Percentiles rank a stretch among this genome's conserved stretches.
Conservation (phyloP, 2,329 filamentous ascomycete species). For the Diatrype stigma region DNA sequence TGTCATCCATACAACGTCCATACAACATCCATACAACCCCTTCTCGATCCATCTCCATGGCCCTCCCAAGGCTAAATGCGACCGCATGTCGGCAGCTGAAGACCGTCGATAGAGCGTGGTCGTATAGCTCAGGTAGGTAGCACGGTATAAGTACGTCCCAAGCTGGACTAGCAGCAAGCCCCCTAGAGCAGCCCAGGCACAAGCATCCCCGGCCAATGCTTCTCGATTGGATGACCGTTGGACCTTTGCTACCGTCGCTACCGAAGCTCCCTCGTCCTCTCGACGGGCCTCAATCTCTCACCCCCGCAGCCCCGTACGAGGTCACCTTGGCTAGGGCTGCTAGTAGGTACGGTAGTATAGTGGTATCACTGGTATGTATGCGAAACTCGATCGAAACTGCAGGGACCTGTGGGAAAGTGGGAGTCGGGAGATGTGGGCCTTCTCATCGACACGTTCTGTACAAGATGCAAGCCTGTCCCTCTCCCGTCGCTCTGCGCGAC, state of each 20-base stretch:
- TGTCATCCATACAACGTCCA: neutral
- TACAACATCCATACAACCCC: neutral
- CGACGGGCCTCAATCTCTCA: neutral
- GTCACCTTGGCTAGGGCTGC: too few species aligned
- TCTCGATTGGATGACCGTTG: neutral
- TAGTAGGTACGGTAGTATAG: neutral
- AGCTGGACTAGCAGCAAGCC: too few species aligned
- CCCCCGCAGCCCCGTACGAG: too few species aligned
- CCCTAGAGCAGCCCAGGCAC: neutral
- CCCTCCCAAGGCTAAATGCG: neutral
- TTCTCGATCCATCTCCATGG: neutral
- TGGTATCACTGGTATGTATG: too few species aligned
- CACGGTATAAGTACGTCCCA: too few species aligned
- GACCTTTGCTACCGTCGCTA: too few species aligned
- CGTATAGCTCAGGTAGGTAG: too few species aligned
- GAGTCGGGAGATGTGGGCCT: neutral
- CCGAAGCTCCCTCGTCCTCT: neutral
- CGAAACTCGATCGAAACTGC: too few species aligned
- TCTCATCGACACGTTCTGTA: neutral
- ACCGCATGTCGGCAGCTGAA: neutral
- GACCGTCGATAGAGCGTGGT: too few species aligned
- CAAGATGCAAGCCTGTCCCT: neutral
- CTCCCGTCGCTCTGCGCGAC: neutral
- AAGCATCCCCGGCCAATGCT: neutral
- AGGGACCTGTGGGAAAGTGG: neutral